A percentile compares a stretch with the other conserved stretches of the same genome.
phyloP scores from a whole-genome alignment of 805 yeast species.

The Lipomyces yamanashiensis region DNA sequence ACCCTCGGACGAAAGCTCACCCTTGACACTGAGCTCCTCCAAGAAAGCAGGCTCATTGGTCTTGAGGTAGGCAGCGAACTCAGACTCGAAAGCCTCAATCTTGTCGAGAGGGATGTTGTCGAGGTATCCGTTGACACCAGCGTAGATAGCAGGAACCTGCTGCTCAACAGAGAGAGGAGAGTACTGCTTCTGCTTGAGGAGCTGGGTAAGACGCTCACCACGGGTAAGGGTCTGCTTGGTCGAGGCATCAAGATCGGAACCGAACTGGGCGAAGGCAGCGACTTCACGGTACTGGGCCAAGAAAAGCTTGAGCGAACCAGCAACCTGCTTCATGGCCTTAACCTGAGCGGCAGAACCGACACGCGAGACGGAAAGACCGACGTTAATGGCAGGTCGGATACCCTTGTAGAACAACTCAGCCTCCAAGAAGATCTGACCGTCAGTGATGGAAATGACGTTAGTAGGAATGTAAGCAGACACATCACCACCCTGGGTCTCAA shows the following conservation, averaged over 20 bases:
- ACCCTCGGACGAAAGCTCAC: constrained; percentile 86
- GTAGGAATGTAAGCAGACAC: constrained; percentile 98
- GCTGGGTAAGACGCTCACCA: constrained; percentile 99
- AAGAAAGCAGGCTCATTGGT: constrained; percentile 85
- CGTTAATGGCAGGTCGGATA: constrained; percentile 99
- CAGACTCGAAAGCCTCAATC: constrained; percentile 87
- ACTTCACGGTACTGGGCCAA: constrained; percentile 99
- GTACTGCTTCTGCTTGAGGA: constrained; percentile 97
- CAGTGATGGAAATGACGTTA: constrained; percentile 95
- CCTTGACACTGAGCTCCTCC: constrained; percentile 81
- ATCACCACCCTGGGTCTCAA: constrained; percentile 99
- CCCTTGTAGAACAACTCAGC: constrained; percentile 99
- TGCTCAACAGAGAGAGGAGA: constrained; percentile 97
- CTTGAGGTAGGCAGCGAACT: constrained; percentile 90
- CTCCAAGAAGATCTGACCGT: constrained; percentile 98
- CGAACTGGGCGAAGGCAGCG: constrained; percentile 99
- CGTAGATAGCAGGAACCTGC: constrained; percentile 97
- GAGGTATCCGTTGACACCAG: constrained; percentile 99
- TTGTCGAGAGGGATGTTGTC: constrained; percentile 83
- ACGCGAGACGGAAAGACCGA: constrained; percentile 99
- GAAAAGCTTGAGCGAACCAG: constrained; percentile 99
- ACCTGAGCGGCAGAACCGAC: constrained; percentile 99
- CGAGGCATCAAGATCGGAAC: constrained; percentile 99
- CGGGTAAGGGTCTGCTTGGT: constrained; percentile 98
- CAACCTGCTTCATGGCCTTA: constrained; percentile 99